Percentiles rank a stretch among this genome's conserved stretches.
phyloP scores from a whole-genome alignment of 1,284 basidiomycete species.

The Leccinum pachyderme region DNA sequence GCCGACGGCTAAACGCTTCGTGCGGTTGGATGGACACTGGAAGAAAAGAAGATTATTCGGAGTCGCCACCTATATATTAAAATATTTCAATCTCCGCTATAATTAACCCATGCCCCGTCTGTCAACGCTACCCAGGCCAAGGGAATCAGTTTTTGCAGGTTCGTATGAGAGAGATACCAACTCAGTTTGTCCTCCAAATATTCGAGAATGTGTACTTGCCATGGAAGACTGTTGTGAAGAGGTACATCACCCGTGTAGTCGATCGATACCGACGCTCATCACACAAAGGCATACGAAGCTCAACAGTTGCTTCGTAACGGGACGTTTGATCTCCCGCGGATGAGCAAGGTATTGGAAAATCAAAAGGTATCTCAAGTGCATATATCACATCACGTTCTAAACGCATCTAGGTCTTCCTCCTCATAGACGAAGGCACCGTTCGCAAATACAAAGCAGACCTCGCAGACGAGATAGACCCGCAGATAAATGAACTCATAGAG shows the following conservation, averaged over 20 bases:
- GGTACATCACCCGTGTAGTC: slow-evolving; percentile 31
- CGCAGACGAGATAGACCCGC: slow-evolving; percentile 75
- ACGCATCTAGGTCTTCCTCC: slow-evolving; percentile 57
- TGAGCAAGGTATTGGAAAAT: slow-evolving; percentile 60
- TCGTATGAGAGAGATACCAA: slow-evolving; percentile 60
- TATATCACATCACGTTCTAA: slow-evolving; percentile 3
- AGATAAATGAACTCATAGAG: slow-evolving; percentile 66
- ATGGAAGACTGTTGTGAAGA: slow-evolving; percentile 77
- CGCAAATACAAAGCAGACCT: slow-evolving; percentile 68
- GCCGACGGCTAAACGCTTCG: slow-evolving; percentile 39
- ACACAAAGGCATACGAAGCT: slow-evolving; percentile 56
- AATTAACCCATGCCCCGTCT: slow-evolving; percentile 48
- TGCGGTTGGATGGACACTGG: slow-evolving; percentile 47
- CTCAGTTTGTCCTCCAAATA: slow-evolving; percentile 62
- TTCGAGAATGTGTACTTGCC: slow-evolving; percentile 68
- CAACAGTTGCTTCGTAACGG: slow-evolving; percentile 68
- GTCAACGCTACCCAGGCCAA: slow-evolving; percentile 56
- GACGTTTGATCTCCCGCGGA: slow-evolving; percentile 65
- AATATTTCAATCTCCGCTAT: slow-evolving; percentile 24
- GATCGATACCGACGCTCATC: background rate
- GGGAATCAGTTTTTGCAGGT: slow-evolving; percentile 67
- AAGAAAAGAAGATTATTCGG: slow-evolving; percentile 6
- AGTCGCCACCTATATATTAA: slow-evolving; percentile 15
- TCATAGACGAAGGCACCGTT: slow-evolving; percentile 67
- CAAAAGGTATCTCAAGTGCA: slow-evolving; percentile 47